These are phyloP conservation scores for Arthromyces matolae DNA, from an alignment of 768 basidiomycete genomes.

Conservation along the genomic window DNA sequence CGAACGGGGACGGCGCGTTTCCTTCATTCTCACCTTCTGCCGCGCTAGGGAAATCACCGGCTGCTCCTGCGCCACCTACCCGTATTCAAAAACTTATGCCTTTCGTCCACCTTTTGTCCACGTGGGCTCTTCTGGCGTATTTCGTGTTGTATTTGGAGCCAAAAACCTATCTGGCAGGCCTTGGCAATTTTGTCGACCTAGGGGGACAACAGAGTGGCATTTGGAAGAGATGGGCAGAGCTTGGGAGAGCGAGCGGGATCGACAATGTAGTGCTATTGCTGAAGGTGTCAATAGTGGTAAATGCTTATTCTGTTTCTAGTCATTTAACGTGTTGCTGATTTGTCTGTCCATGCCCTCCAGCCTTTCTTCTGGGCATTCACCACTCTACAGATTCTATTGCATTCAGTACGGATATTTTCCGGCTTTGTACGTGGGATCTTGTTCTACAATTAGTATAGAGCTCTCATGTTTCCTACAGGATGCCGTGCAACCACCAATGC, in stretches of 20 bases:
- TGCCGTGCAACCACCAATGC: constrained; percentile 51
- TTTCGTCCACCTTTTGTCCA: constrained; percentile 57
- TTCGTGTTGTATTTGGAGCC: constrained; percentile 71
- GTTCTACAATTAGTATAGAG: background rate
- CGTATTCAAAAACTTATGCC: constrained; percentile 60
- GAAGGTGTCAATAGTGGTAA: constrained; percentile 57
- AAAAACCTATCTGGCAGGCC: constrained; percentile 36
- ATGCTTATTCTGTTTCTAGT: constrained; percentile 22
- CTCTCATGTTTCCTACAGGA: constrained; percentile 36
- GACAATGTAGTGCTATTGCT: constrained; percentile 25
- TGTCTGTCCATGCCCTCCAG: too few species aligned
- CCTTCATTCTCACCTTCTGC: constrained; percentile 12
- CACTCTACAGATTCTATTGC: constrained; percentile 65
- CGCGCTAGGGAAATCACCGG: constrained; percentile 27
- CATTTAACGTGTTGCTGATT: too few species aligned
- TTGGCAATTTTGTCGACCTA: constrained; percentile 25
- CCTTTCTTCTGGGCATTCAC: constrained; percentile 83
- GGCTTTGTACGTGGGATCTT: constrained; percentile 51
- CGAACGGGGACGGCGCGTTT: constrained; percentile 17
- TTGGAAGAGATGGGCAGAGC: constrained; percentile 66
- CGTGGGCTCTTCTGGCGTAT: constrained; percentile 63
- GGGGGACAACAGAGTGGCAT: constrained; percentile 10
- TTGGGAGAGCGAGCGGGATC: constrained; percentile 37
- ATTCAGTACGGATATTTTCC: constrained; percentile 68
- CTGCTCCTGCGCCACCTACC: constrained; percentile 30